These are phyloP conservation scores for Nepenthes mirabilis DNA, from an alignment of 148 eudicot species.

Conservation along the genomic window DNA sequence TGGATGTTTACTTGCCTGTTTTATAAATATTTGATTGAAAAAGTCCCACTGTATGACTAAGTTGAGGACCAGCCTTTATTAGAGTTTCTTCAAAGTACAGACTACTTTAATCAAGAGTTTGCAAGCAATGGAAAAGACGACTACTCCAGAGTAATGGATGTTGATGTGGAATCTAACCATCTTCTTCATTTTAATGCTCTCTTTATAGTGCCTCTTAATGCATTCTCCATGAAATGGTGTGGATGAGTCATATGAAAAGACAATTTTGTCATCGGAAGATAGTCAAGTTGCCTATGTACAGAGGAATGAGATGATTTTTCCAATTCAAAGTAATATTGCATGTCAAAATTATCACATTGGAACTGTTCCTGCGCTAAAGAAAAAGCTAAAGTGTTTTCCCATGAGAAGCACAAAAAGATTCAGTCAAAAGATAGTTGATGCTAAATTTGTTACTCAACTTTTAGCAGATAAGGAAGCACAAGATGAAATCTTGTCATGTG, in stretches of 20 bases:
- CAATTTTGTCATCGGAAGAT: slow-evolving; percentile 9
- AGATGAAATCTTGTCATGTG: slow-evolving; percentile 53
- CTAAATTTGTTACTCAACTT: slow-evolving; percentile 40
- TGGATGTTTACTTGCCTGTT: slow-evolving; percentile 6
- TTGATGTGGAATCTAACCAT: not conserved
- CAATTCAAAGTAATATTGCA: slow-evolving; percentile 17
- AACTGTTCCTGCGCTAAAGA: slow-evolving; percentile 24
- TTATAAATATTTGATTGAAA: slow-evolving; percentile 63
- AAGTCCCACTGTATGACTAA: slow-evolving; percentile 79
- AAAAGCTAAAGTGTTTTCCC: slow-evolving; percentile 29
- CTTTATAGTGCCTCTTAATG: slow-evolving; percentile 17
- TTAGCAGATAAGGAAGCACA: slow-evolving; percentile 46
- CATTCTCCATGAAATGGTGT: slow-evolving; percentile 21
- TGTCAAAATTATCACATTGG: slow-evolving; percentile 24
- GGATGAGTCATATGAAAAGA: slow-evolving; percentile 7
- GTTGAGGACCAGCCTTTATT: slow-evolving; percentile 79
- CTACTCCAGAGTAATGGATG: not conserved
- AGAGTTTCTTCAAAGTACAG: slow-evolving; percentile 15
- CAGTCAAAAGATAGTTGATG: slow-evolving; percentile 40
- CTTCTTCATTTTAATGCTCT: too few relatives aligned
- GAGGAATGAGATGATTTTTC: slow-evolving; percentile 15
- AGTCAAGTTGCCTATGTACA: slow-evolving; percentile 11
- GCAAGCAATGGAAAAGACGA: slow-evolving; percentile 9
- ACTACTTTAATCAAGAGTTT: slow-evolving; percentile 15
- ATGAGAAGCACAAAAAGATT: slow-evolving; percentile 34